Evolutionary conservation across 108 stramenopile genomes (phyloP), one percentile per base, ranked within the genome.

Genomic region (Chaetoceros tenuissimus): DNA sequence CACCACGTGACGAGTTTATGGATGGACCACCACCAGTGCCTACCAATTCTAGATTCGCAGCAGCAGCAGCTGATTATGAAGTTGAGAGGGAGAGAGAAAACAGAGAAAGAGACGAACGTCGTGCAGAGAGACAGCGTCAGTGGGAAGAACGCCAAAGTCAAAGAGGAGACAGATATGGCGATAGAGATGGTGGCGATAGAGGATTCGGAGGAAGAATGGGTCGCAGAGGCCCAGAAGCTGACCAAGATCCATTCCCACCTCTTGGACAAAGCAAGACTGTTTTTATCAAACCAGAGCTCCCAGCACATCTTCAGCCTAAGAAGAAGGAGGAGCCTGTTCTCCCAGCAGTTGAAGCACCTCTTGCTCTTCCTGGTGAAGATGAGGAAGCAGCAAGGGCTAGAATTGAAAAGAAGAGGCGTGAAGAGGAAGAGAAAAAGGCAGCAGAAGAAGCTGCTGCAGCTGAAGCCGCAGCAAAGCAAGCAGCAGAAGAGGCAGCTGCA

Each of bases 11-110:
- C 20, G 59, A 48, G 23, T 22, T 46, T 16, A 48, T 46, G 51
- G 60, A 22, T 51, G 60, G 16, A 31, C 48, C 25, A 30, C 55
- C 56, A 28, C 59, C 51, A 10, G 59, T 26, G 17, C 48, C 57
- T 13, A 56, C 65, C 34, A 87, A 76, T 53, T 78, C 80, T 25
- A 57, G 78, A 3, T 82, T 77, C 60, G 69, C 74, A 3, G 66
- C 59, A 3, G 74, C 72, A 31, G 81, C 76, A 57, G 31, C 49
- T 64, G 20, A 55, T 13, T 40, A 40, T 40, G 34, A 40, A 40
- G 34, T 40, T 13, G 34, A 40, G 34, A 40, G 34, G 34, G 34
- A 40, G 34, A 40, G 34, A 13, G 34, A 40, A 40, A 40, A 10
- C 8, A 40, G 34, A 13, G 34, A 40, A 40, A 5, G 34, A 40